These are phyloP conservation scores for Phytopythium oedochilum DNA, from an alignment of 352 stramenopile species.

Conservation along the genomic window DNA sequence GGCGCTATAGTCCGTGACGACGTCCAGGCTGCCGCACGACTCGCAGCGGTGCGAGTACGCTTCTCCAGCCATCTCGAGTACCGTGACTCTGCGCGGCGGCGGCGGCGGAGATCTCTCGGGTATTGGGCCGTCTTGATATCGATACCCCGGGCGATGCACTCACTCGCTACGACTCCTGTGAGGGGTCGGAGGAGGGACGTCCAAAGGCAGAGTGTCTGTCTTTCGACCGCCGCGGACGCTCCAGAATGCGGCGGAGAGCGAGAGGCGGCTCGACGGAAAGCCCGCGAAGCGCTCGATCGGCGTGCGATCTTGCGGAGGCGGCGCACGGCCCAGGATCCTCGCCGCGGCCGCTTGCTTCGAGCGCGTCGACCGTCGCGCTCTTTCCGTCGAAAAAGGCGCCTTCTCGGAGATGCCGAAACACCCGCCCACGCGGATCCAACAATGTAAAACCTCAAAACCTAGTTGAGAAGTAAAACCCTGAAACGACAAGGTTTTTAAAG, in stretches of 20 bases:
- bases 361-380: not conserved
- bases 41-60: constrained; percentile 55
- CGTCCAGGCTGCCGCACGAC: constrained; percentile 66
- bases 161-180: no score
- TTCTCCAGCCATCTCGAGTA: constrained; percentile 44
- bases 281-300: not conserved
- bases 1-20: constrained; percentile 76
- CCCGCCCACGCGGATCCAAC: constrained; percentile 21
- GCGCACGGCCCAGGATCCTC: not conserved
- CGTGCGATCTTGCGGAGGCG: not conserved
- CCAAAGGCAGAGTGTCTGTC: not conserved
- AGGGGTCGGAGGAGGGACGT: no score
- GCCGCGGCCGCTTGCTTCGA: not conserved
- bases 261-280: not conserved
- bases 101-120: not conserved
- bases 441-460: constrained; percentile 24
- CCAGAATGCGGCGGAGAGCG: not conserved
- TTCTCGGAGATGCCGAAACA: not conserved
- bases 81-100: not conserved
- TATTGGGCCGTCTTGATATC: constrained; percentile 5
- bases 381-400: not conserved
- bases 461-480: not conserved
- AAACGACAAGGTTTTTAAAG: not conserved
- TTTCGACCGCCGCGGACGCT: not conserved
- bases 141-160: constrained; percentile 3